Evolutionary conservation across 345 rosid species (phyloP), one percentile per base, ranked within the genome.

Genomic region (Eucalyptus urophylla): DNA sequence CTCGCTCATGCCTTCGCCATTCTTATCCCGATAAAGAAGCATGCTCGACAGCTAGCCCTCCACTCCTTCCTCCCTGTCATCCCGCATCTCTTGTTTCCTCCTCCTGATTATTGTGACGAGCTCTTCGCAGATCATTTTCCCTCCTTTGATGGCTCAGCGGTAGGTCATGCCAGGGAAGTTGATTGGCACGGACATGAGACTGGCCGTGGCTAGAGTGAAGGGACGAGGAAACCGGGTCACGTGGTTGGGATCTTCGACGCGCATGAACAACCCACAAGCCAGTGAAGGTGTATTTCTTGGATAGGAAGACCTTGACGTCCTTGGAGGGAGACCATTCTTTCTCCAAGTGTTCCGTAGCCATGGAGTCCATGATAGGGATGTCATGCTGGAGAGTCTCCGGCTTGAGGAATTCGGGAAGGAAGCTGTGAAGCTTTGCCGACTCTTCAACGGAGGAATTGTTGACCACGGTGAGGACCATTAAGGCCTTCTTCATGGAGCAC

Each of bases 121-220:
- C 86, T 80, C 89, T 47, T 85, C 54, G 4, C 90, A 72, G 29
- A 92, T 91, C 24, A 13, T 89, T 25, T 91, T 90, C 1, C 89
- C 92, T 76, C 88, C 58, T 21, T 53, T 89, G 86, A 91, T 87
- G 5, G 94, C 92, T 2, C 83, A 29, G 29, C 51, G 87, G 50
- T 90, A 92, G 8, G 93, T 53, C 21, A 89, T 91, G 3, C 94
- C 92, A 1, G 92, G 93, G 76, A 92, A 87, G 89, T 92, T 87
- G 40, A 92, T 88, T 2, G 90, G 93, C 62, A 91, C 92, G 6
- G 94, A 92, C 6, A 89, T 69, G 87, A 91, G 85, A 24, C 58
- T 53, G 58, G 58, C 92, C 3, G 88, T 87, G 25, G 89, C 88
- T 17, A 72, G 65, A 2, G 86, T 53, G 58, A 53, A 53, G 25